Percentiles rank a stretch among this genome's conserved stretches.
Conservation (phyloP, 257 asterid genomes). For the Plantago major region DNA sequence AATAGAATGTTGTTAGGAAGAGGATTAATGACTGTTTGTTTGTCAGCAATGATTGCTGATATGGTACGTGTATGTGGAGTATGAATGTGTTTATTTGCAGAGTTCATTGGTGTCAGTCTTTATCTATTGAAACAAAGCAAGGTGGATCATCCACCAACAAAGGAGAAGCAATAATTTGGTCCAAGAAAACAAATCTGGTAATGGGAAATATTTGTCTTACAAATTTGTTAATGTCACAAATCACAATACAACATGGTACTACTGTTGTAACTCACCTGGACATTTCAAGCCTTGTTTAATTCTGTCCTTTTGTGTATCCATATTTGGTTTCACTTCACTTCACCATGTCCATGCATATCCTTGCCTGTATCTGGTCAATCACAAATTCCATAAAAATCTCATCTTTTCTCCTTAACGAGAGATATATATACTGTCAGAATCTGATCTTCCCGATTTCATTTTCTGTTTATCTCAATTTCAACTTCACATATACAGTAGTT, state of each 20-base stretch:
- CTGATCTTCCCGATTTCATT: too few species aligned
- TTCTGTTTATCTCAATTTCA: too few species aligned
- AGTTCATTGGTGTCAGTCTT: constrained; percentile 21
- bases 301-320: too few species aligned
- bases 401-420: too few species aligned
- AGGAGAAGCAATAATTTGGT: constrained; percentile 34
- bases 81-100: not conserved
- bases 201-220: constrained; percentile 18
- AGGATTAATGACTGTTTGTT: constrained; percentile 25
- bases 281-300: not conserved
- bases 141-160: constrained; percentile 59
- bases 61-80: constrained; percentile 12
- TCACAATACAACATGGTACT: not conserved
- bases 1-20: constrained; percentile 6
- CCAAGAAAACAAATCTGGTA: constrained; percentile 19
- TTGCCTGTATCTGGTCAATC: too few species aligned
- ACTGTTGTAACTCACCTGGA: not conserved
- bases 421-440: too few species aligned
- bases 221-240: not conserved
- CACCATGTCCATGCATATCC: too few species aligned
- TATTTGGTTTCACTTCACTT: too few species aligned
- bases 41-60: constrained; percentile 24
- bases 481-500: too few species aligned
- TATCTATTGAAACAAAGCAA: constrained; percentile 33
- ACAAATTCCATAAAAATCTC: too few species aligned